phyloP scores from a whole-genome alignment of 305 asterid species.

The Vinca major region DNA sequence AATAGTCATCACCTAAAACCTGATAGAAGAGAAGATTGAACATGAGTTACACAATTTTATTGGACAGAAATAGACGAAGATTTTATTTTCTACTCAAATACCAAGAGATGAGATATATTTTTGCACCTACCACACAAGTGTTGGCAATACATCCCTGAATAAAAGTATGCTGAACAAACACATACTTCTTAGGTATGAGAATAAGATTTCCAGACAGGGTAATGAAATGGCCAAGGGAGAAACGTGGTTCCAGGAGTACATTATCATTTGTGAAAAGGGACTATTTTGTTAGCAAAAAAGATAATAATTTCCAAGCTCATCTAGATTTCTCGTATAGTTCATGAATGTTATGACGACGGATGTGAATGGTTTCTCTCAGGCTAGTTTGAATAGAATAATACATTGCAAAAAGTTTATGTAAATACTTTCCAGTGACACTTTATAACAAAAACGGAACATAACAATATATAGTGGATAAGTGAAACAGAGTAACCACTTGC shows the following conservation, averaged over 20 bases:
- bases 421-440: neutral
- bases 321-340: neutral
- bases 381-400: neutral
- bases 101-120: neutral
- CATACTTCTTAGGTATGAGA: neutral
- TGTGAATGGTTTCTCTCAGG: neutral
- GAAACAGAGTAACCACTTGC: neutral
- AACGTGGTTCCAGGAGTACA: neutral
- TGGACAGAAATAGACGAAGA: neutral
- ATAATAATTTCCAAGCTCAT: neutral
- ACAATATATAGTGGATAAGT: neutral
- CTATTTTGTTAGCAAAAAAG: neutral
- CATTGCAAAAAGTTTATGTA: neutral
- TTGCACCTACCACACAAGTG: neutral
- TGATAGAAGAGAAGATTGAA: conserved; percentile 20
- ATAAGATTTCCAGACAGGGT: neutral
- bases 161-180: neutral
- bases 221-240: neutral
- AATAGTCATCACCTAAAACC: conserved; percentile 86
- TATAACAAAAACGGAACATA: neutral
- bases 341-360: neutral
- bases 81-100: neutral
- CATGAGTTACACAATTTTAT: neutral
- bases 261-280: neutral
- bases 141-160: neutral